Evolutionary conservation across 495 filamentous ascomycete genomes (phyloP), one percentile per base, ranked within the genome.

Genomic region (Viridothelium virens): DNA sequence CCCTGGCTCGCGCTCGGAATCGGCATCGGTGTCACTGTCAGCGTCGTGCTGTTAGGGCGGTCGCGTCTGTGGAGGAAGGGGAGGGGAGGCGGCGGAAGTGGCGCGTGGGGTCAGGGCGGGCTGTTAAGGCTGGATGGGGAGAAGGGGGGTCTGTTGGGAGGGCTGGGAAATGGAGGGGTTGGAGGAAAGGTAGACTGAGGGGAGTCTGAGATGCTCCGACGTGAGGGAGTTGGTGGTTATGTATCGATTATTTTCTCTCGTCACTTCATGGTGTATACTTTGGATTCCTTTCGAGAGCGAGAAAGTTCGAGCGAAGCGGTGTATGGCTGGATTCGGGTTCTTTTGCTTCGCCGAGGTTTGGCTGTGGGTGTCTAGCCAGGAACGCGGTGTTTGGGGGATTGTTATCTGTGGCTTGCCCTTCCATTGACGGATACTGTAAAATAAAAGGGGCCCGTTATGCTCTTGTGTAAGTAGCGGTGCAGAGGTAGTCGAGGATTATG

Each of bases 141-240:
- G 34, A 91, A 90, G 74, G 87, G 92, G 68, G 88, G 90, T 34
- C 73, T 92, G 61, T 77, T 88, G 18, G 84, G 84, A 11, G 80
- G 74, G 56, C 56, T 53, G 18, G 44, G 16, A 34, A 63, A 63
- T 56, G 80, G 78, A 25, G 78, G 73, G 56, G 75, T 78, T 37
- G 85, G 86, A 65, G 90, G 87, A 69, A 96, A 96, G 81, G 89
- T 87, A 66, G 91, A 95, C 78, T 96, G 31, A 33, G 53, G 53
- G 18, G 39, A 44, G 6, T 44, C 6, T 6, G 39, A 44, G 39
- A 44, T 6, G 39, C n/a, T n/a, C n/a, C n/a, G n/a, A n/a, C n/a
- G n/a, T n/a, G n/a, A 14, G 41, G 41, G 41, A 46, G 41, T 46
- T 14, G 5, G 5, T 5, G 5, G 5, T 46, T 46, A 46, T 46